Base-by-base conservation (phyloP, 2,329 filamentous ascomycete genomes). In the Leptographium flavum region DNA sequence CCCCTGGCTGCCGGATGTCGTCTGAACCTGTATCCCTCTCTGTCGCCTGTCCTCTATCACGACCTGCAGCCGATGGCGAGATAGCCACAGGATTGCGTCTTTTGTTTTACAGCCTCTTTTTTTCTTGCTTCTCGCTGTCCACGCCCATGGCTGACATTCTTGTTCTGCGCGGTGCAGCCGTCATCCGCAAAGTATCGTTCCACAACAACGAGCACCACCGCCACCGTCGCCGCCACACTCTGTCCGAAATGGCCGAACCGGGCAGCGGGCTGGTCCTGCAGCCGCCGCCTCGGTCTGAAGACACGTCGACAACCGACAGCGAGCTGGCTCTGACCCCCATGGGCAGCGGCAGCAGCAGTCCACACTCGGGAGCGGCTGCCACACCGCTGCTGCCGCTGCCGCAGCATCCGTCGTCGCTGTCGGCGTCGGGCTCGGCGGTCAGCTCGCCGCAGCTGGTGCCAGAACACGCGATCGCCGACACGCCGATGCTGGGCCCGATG, bases 401-500 rank as follows among this genome's bases (percentile, higher is more conserved):
- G 21, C 36, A n/a, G 57, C 61, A 15, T 60, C 66, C 66, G 36
- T 19, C 67, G 70, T 63, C 63, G 19, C 67, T 70, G 9, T 61
- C 68, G 32, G 3, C 30, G 22, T 8, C 17, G 7, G 17, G 27
- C 17, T 46, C 45, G 27, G 4, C 39, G 3, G 57, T 61, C 13
- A 61, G 66, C 21, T 68, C 67, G 38, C 32, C 67, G 69, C 63
- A 63, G 25, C 67, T 71, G 8, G 60, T 67, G 30, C 57, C 63
- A 40, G 58, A 64, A 43, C 31, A 42, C 41, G 61, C 61, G 46
- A 55, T 66, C 28, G 58, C 60, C 37, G 71, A 73, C 47, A 72
- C 75, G 8, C 70, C 70, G 44, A 64, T 65, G n/a, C 55, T 73
- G n/a, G 67, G 63, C 32, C 68, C 67, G 27, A 64, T 60, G 40